A percentile compares a stretch with the other conserved stretches of the same genome.
These are phyloP conservation scores for Phytophthora sojae DNA, from an alignment of 352 stramenopile genomes.

Conservation along the genomic window DNA sequence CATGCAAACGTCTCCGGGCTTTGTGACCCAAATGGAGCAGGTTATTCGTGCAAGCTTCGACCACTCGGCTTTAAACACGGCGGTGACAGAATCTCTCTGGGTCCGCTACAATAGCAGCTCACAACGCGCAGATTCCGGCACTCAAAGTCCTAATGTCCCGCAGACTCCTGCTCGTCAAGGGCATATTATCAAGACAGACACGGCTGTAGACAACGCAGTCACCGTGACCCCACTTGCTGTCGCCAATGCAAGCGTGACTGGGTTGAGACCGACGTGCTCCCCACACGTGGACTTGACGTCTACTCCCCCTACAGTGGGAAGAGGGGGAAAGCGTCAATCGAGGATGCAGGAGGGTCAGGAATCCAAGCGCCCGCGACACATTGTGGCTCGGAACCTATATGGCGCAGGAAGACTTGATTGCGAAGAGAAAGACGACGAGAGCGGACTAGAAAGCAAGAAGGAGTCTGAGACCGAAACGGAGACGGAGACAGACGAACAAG, in stretches of 20 bases:
- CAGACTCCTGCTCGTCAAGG: conserved; percentile 8
- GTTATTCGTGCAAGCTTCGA: conserved; percentile 66
- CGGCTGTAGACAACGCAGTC: neutral
- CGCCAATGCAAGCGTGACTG: neutral
- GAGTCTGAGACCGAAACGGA: conserved; percentile 31
- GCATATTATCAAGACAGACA: conserved; percentile 4
- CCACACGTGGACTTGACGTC: conserved; percentile 29
- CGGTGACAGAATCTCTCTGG: conserved; percentile 23
- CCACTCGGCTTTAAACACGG: conserved; percentile 40
- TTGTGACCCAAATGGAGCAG: conserved; percentile 67
- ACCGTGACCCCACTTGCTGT: conserved; percentile 21
- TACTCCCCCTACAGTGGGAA: conserved; percentile 24
- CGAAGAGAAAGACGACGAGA: conserved; percentile 15
- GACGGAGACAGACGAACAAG: conserved; percentile 43
- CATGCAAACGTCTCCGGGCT: conserved; percentile 63
- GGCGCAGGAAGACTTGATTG: conserved; percentile 18
- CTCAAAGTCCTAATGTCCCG: neutral
- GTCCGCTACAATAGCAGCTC: conserved; percentile 9
- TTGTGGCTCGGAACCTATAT: conserved; percentile 36
- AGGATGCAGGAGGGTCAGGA: conserved; percentile 4
- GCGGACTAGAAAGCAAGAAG: conserved; percentile 4
- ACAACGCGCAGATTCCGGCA: neutral
- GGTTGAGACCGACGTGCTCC: conserved; percentile 25
- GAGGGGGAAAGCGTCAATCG: conserved; percentile 31
- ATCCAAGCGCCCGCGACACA: conserved; percentile 23